phyloP scores from a whole-genome alignment of 192 early-diverging fungal genomes.

The Podila epicladia region DNA sequence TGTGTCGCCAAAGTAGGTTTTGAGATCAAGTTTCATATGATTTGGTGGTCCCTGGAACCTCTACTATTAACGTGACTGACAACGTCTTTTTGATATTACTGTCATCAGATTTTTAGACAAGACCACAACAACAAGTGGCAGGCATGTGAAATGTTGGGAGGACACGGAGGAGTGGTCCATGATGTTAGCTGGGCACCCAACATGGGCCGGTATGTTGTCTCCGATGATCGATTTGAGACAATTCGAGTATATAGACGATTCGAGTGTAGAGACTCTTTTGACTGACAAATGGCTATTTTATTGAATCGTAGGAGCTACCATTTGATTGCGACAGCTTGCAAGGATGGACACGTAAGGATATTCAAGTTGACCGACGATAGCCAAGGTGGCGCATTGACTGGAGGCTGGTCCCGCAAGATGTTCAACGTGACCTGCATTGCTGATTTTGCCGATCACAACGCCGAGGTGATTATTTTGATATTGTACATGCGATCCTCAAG shows the following conservation, averaged over 20 bases:
- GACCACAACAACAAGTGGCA: constrained; percentile 72
- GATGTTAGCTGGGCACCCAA: constrained; percentile 78
- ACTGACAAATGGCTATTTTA: background rate
- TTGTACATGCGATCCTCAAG: no score
- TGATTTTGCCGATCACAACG: constrained; percentile 70
- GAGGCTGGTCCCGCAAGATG: constrained; percentile 45
- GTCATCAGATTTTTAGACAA: constrained; percentile 62
- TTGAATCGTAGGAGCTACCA: constrained; percentile 69
- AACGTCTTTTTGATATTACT: no score
- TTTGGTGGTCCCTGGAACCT: no score
- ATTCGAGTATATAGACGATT: background rate
- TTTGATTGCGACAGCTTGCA: constrained; percentile 84
- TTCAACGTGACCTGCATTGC: constrained; percentile 67
- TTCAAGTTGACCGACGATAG: constrained; percentile 71
- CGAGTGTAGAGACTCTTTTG: background rate
- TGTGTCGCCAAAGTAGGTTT: constrained; percentile 71
- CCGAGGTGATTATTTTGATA: constrained; percentile 51
- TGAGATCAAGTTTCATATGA: background rate
- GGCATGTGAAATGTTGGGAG: constrained; percentile 61
- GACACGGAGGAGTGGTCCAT: constrained; percentile 71
- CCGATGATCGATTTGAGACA: background rate
- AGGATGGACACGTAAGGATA: constrained; percentile 79
- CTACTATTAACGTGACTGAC: no score
- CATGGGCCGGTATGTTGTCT: constrained; percentile 63
- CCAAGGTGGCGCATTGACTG: constrained; percentile 39